Evolutionary conservation across 2,329 filamentous ascomycete species (phyloP).

Genomic region (Colletotrichum zoysiae): DNA sequence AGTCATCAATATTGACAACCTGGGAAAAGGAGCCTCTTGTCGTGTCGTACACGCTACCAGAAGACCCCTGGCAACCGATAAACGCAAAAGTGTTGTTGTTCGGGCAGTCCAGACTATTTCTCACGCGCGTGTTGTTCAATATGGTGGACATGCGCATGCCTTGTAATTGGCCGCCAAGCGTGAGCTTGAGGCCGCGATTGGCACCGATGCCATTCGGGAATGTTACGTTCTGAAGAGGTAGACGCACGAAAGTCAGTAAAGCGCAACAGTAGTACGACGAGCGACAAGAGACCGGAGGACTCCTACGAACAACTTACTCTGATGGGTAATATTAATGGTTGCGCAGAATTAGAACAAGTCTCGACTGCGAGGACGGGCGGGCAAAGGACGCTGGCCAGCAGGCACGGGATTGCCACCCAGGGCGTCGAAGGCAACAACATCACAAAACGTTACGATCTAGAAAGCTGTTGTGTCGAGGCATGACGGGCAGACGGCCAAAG

Average conservation of each 20-base stretch:
- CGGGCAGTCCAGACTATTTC: slow-evolving; percentile 37
- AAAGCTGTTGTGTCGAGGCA: slow-evolving; percentile 30
- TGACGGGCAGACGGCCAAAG: slow-evolving; percentile 29
- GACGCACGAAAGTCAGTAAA: slow-evolving; percentile 21
- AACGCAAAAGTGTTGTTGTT: slow-evolving; percentile 26
- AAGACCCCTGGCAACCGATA: slow-evolving; percentile 38
- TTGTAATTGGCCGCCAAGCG: slow-evolving; percentile 39
- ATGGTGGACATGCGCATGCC: slow-evolving; percentile 41
- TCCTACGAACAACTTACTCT: slow-evolving; percentile 33
- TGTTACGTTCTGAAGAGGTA: slow-evolving; percentile 31
- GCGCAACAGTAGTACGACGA: not conserved
- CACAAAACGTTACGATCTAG: slow-evolving; percentile 28
- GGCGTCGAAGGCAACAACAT: slow-evolving; percentile 38
- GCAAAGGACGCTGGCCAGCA: slow-evolving; percentile 40
- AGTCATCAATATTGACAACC: slow-evolving; percentile 33
- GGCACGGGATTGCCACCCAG: slow-evolving; percentile 22
- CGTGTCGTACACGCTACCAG: slow-evolving; percentile 39
- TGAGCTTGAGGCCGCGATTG: slow-evolving; percentile 39
- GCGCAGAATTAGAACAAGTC: slow-evolving; percentile 22
- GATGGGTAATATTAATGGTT: slow-evolving; percentile 39
- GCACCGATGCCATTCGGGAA: slow-evolving; percentile 41
- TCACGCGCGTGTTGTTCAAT: slow-evolving; percentile 40
- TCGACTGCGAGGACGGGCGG: slow-evolving; percentile 28
- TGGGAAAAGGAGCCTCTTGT: slow-evolving; percentile 28
- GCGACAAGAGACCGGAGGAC: slow-evolving; percentile 23